Percentiles rank a stretch among this genome's conserved stretches.
Evolutionary conservation across 2,329 filamentous ascomycete genomes (phyloP).

Genomic region (Zelopaecilomyces penicillatus): DNA sequence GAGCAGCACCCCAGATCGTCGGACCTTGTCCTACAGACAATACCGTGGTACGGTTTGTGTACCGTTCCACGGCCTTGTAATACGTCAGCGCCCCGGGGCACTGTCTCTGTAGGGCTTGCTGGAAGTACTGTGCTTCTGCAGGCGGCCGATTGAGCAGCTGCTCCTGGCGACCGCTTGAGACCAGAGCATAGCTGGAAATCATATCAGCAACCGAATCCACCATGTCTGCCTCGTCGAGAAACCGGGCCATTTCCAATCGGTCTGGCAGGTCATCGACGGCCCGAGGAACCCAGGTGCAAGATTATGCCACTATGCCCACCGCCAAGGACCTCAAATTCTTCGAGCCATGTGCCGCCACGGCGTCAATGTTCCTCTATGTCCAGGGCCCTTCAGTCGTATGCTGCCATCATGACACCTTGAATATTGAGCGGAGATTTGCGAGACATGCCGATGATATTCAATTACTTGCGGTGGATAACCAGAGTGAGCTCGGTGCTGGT

Average conservation of each 20-base stretch:
- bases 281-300: slow-evolving; percentile 32
- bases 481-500: slow-evolving; percentile 77
- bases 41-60: slow-evolving; percentile 32
- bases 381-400: slow-evolving; percentile 76
- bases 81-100: slow-evolving; percentile 11
- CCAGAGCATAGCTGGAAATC: slow-evolving; percentile 16
- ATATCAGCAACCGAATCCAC: slow-evolving; percentile 29
- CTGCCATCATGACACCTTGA: slow-evolving; percentile 85
- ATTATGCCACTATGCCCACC: slow-evolving; percentile 43
- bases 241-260: slow-evolving; percentile 51
- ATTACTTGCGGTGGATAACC: slow-evolving; percentile 81
- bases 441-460: slow-evolving; percentile 76
- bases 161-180: slow-evolving; percentile 12
- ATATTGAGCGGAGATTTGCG: slow-evolving; percentile 78
- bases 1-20: slow-evolving; percentile 17
- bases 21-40: slow-evolving; percentile 20
- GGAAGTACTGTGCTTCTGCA: slow-evolving; percentile 15
- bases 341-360: slow-evolving; percentile 83
- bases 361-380: slow-evolving; percentile 82
- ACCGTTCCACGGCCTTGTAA: slow-evolving; percentile 26
- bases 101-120: slow-evolving; percentile 11
- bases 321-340: slow-evolving; percentile 51
- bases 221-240: slow-evolving; percentile 48
- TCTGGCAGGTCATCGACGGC: slow-evolving; percentile 47
- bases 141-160: slow-evolving; percentile 15